These are phyloP conservation scores for Argentina anserina DNA, from an alignment of 306 rosid species.

Conservation along the genomic window DNA sequence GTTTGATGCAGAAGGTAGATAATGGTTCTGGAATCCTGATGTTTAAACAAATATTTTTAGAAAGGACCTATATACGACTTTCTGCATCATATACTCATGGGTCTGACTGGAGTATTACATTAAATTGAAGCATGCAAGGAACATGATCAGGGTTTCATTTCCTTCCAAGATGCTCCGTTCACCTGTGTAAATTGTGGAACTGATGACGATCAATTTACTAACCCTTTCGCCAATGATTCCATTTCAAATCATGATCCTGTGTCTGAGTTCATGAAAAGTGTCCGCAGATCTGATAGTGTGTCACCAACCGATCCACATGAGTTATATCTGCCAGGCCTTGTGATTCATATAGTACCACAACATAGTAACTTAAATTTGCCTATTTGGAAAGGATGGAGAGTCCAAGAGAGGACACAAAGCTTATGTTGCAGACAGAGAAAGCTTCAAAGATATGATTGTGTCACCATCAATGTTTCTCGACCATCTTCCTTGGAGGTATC, in stretches of 20 bases:
- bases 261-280: slow-evolving; percentile 57
- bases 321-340: slow-evolving; percentile 77
- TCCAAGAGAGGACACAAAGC: slow-evolving; percentile 50
- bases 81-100: background rate
- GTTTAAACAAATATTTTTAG: background rate
- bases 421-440: slow-evolving; percentile 63
- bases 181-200: slow-evolving; percentile 30
- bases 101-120: background rate
- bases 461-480: slow-evolving; percentile 96
- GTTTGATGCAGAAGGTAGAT: slow-evolving; percentile 42
- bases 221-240: slow-evolving; percentile 37
- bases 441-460: slow-evolving; percentile 74
- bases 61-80: background rate
- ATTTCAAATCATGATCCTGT: slow-evolving; percentile 39
- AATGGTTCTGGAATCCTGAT: background rate
- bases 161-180: slow-evolving; percentile 37
- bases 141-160: slow-evolving; percentile 28
- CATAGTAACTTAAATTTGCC: slow-evolving; percentile 31
- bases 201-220: slow-evolving; percentile 33
- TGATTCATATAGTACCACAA: slow-evolving; percentile 64
- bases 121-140: slow-evolving; percentile 39
- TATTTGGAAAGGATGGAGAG: slow-evolving; percentile 32
- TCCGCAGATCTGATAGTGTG: slow-evolving; percentile 44
- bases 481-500: slow-evolving; percentile 98
- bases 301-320: slow-evolving; percentile 57